Conservation (phyloP, 1,284 basidiomycete species). For the Neolentinus lepideus region DNA sequence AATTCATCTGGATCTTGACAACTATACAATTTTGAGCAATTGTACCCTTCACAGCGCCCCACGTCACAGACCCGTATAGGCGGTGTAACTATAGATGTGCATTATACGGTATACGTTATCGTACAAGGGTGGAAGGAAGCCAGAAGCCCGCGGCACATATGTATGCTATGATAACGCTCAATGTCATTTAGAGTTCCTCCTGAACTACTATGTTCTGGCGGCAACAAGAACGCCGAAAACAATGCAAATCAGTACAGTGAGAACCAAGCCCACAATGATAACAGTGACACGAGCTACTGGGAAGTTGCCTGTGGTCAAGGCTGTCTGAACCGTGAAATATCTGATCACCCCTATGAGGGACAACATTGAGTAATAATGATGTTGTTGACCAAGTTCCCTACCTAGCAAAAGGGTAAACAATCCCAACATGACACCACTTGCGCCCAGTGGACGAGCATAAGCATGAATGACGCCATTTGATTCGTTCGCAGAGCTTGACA, state of each 20-base stretch:
- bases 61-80: too few relatives aligned
- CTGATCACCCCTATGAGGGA: constrained; percentile 35
- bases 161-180: not conserved
- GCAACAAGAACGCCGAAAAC: constrained; percentile 43
- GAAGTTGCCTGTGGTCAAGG: constrained; percentile 46
- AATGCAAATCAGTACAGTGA: constrained; percentile 37
- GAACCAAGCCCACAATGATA: constrained; percentile 32
- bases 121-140: not conserved
- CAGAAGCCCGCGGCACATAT: not conserved
- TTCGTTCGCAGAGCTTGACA: constrained; percentile 22
- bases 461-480: constrained; percentile 22
- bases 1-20: too few relatives aligned
- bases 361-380: not conserved
- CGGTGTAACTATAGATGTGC: too few relatives aligned
- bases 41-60: too few relatives aligned
- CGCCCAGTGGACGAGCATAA: constrained; percentile 49
- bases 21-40: too few relatives aligned
- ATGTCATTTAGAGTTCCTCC: not conserved
- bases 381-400: constrained; percentile 18
- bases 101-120: too few relatives aligned
- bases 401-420: constrained; percentile 43
- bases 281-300: constrained; percentile 45
- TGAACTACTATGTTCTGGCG: not conserved
- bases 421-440: constrained; percentile 42
- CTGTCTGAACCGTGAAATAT: constrained; percentile 49